Evolutionary conservation across 805 yeast genomes (phyloP), one percentile per base, ranked within the genome.

Genomic region (Teunomyces aglyptinius): DNA sequence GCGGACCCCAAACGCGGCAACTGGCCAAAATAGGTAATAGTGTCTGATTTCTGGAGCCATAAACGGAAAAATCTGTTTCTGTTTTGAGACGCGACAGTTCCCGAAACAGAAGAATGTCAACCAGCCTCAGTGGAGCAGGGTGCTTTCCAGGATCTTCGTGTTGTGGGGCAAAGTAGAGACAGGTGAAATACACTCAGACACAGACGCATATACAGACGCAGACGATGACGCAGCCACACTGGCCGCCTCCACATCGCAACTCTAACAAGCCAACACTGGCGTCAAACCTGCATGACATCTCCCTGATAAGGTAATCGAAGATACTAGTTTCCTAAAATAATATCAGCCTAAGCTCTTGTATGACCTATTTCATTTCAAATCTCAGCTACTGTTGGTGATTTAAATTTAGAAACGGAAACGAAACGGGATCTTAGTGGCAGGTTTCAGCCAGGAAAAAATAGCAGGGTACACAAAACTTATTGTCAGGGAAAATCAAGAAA

Each of bases 51-150:
- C 38, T 6, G n/a, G 26, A 11, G 16, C n/a, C 33, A 7, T n/a
- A 31, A 31, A 31, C 16, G 15, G 33, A 31, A 15, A 13, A 13
- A 13, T 19, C 24, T 16, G 10, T 18, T 34, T 34, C 38, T 34
- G 13, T 34, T 34, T 34, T 34, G n/a, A 34, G 38, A 34, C 38
- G 38, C 38, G 38, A 34, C 26, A 18, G 38, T 34, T 34, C 38
- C 38, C 38, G n/a, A 34, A 34, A 34, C 10, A 20, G 38, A 18
- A 18, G 18, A 16, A 11, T 10, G 34, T 7, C 26, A 7, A 24
- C 11, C 4, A 3, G 26, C 11, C 26, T 24, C 26, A 11, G 26
- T 24, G 8, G 26, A 24, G 8, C 26, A 20, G 6, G 2, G 1
- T 6, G 24, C 6, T 20, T 20, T 20, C 24, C 24, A 20, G 24